These are phyloP conservation scores for Ilyonectria robusta DNA, from an alignment of 2,329 filamentous ascomycete species.

Conservation along the genomic window DNA sequence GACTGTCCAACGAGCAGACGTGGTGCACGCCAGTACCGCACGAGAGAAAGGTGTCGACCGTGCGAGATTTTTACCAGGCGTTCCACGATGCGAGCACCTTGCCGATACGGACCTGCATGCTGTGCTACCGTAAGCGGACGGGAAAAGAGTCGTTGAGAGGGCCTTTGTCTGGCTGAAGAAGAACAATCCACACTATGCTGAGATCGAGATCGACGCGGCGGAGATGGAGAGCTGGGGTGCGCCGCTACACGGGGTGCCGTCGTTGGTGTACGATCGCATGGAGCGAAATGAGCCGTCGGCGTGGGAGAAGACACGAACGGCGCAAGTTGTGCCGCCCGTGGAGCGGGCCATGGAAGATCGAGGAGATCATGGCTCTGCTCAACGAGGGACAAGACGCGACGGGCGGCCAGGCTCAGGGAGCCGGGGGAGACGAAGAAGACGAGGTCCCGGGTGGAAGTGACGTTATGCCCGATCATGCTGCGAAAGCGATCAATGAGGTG, in stretches of 20 bases:
- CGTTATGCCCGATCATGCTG: not conserved
- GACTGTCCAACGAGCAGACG: no score
- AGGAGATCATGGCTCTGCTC: not conserved
- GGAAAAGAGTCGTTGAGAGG: not conserved
- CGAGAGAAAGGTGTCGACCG: no score
- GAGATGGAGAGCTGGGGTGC: slow-evolving; percentile 33
- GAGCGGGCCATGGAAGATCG: not conserved
- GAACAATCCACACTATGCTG: slow-evolving; percentile 24
- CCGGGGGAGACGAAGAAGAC: no score
- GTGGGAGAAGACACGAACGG: no score
- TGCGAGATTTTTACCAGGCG: no score
- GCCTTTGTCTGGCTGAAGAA: slow-evolving; percentile 24
- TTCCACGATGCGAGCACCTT: no score
- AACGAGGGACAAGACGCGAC: not conserved
- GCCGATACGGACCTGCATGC: no score
- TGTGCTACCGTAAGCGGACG: no score
- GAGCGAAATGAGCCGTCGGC: slow-evolving; percentile 1
- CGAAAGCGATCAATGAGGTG: not conserved
- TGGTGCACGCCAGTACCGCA: no score
- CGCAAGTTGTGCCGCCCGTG: no score
- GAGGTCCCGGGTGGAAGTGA: not conserved
- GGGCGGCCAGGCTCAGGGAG: no score
- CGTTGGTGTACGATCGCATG: slow-evolving; percentile 27
- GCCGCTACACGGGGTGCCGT: slow-evolving; percentile 23
- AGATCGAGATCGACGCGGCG: slow-evolving; percentile 26